These are phyloP conservation scores for Beta lomatogona DNA, from an alignment of 179 eudicot species.

Conservation along the genomic window DNA sequence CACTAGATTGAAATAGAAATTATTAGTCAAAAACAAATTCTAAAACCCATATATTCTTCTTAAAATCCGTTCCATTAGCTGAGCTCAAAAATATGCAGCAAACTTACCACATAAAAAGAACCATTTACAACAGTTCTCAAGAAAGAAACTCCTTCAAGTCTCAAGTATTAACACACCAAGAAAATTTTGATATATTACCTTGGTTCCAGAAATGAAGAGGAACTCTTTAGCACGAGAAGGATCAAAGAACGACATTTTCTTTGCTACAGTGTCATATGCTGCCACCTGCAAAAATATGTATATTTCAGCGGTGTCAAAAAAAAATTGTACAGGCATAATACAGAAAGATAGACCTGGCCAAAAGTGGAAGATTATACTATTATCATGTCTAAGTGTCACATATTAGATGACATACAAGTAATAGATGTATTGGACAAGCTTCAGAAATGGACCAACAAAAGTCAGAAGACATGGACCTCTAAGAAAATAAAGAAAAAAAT, in stretches of 20 bases:
- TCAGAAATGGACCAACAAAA: neutral
- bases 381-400: neutral
- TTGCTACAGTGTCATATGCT: constrained; percentile 77
- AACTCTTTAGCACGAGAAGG: constrained; percentile 89
- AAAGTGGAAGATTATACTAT: neutral
- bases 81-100: too few relatives aligned
- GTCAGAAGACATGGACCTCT: neutral
- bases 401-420: neutral
- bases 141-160: neutral
- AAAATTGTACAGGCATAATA: neutral
- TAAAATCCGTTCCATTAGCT: neutral
- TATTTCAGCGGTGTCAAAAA: neutral
- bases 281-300: constrained; percentile 60
- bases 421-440: neutral
- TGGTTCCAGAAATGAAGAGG: constrained; percentile 92
- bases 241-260: constrained; percentile 86
- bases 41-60: neutral
- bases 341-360: neutral
- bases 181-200: constrained; percentile 43
- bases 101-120: neutral
- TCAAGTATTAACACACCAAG: neutral
- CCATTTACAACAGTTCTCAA: neutral
- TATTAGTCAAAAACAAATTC: neutral
- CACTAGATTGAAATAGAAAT: neutral
- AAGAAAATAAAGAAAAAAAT: neutral